Evolutionary conservation across 441 rosid genomes (phyloP).

Genomic region (Mallotus repandus): DNA sequence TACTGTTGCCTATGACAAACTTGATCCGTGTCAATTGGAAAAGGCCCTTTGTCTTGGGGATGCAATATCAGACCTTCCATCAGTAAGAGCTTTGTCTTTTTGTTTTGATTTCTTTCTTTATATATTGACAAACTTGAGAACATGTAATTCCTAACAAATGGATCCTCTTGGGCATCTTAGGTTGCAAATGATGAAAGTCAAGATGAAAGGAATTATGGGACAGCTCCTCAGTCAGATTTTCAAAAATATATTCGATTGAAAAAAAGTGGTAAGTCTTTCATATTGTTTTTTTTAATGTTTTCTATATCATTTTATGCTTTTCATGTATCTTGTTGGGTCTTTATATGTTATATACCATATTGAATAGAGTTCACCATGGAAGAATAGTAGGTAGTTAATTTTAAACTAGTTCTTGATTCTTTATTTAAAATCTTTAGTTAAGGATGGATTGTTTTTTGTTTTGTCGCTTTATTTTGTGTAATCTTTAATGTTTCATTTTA

Average conservation of each 20-base stretch:
- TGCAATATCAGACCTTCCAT: conserved; percentile 19
- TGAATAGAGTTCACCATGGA: too few species aligned
- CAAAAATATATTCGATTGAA: conserved; percentile 18
- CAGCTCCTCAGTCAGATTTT: conserved; percentile 7
- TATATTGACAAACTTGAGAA: background rate
- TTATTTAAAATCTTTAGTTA: background rate
- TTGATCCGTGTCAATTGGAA: conserved; percentile 11
- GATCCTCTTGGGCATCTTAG: background rate
- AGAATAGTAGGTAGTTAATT: too few species aligned
- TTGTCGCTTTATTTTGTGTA: background rate
- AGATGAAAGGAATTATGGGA: conserved; percentile 14
- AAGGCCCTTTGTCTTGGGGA: conserved; percentile 7
- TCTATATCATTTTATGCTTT: too few species aligned
- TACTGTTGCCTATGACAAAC: conserved; percentile 15
- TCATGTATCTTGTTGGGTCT: background rate
- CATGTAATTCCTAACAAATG: background rate
- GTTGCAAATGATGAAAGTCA: conserved; percentile 9
- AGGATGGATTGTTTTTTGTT: background rate
- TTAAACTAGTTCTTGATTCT: too few species aligned
- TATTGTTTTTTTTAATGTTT: too few species aligned
- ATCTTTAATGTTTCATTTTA: background rate
- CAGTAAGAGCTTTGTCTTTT: background rate
- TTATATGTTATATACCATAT: too few species aligned
- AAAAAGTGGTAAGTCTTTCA: too few species aligned
- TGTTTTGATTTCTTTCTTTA: background rate